phyloP scores from a whole-genome alignment of 768 basidiomycete genomes.

The Leucocoprinus birnbaumii region DNA sequence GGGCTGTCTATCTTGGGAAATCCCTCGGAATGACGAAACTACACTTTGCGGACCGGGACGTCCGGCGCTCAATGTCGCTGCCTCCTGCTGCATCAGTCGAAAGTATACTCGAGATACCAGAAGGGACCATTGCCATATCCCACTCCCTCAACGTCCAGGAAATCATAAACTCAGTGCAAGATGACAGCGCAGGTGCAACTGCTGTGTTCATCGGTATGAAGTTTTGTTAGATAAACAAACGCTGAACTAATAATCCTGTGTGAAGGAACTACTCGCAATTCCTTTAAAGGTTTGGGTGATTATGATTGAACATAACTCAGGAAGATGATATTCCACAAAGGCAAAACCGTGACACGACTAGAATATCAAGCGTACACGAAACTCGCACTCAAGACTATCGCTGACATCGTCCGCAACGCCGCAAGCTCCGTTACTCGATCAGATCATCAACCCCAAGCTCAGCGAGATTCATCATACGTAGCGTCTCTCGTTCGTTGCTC shows the following conservation, averaged over 20 bases:
- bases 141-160: conserved; percentile 55
- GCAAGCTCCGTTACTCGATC: conserved; percentile 39
- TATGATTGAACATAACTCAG: not conserved
- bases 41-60: not conserved
- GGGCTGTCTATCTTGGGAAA: not conserved
- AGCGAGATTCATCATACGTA: conserved; percentile 17
- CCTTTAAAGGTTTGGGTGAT: conserved; percentile 62
- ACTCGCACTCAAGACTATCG: conserved; percentile 77
- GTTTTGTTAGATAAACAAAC: not conserved
- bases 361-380: conserved; percentile 86
- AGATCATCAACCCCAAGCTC: conserved; percentile 31
- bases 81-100: conserved; percentile 37
- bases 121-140: conserved; percentile 58
- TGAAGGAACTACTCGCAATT: conserved; percentile 73
- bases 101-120: conserved; percentile 34
- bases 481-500: conserved; percentile 53
- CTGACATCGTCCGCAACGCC: conserved; percentile 49
- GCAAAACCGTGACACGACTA: conserved; percentile 65
- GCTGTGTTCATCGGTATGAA: conserved; percentile 67
- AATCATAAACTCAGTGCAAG: conserved; percentile 61
- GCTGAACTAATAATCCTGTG: not conserved
- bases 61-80: conserved; percentile 5
- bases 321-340: conserved; percentile 27
- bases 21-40: not conserved
- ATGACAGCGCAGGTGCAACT: conserved; percentile 67